A percentile compares a stretch with the other conserved stretches of the same genome.
These are phyloP conservation scores for Geosiphon pyriformis DNA, from an alignment of 192 early-diverging fungal species.

Conservation along the genomic window DNA sequence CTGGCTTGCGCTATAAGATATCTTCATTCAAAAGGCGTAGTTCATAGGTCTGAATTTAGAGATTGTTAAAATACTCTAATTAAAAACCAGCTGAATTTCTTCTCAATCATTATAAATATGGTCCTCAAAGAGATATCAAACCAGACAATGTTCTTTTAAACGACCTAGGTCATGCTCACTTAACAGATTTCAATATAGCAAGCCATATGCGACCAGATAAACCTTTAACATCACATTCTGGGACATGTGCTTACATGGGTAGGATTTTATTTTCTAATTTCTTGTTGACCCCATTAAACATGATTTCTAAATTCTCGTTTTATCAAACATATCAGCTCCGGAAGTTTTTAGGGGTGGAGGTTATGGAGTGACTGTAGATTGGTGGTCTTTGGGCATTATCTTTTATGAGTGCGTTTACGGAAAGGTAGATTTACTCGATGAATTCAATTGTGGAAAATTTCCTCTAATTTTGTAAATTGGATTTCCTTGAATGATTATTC, in stretches of 20 bases:
- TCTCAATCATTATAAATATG: too few species aligned
- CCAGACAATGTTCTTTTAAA: constrained; percentile 86
- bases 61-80: too few species aligned
- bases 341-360: constrained; percentile 63
- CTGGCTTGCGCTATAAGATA: constrained; percentile 73
- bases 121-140: constrained; percentile 79
- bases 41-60: constrained; percentile 77
- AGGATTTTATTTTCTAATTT: constrained; percentile 13
- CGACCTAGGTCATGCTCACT: constrained; percentile 75
- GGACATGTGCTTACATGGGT: constrained; percentile 89
- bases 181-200: constrained; percentile 98
- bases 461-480: too few species aligned
- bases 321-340: constrained; percentile 44
- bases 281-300: neutral
- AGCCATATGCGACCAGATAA: constrained; percentile 57
- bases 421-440: constrained; percentile 44
- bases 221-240: constrained; percentile 76
- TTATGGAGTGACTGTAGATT: constrained; percentile 83
- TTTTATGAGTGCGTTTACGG: constrained; percentile 86
- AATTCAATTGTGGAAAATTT: too few species aligned
- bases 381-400: constrained; percentile 91
- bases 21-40: constrained; percentile 74
- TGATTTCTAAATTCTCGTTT: constrained; percentile 3
- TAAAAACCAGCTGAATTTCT: too few species aligned
- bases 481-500: constrained; percentile 14